Conservation (phyloP, 108 stramenopile genomes). For the Pinguiococcus pyrenoidosus region DNA sequence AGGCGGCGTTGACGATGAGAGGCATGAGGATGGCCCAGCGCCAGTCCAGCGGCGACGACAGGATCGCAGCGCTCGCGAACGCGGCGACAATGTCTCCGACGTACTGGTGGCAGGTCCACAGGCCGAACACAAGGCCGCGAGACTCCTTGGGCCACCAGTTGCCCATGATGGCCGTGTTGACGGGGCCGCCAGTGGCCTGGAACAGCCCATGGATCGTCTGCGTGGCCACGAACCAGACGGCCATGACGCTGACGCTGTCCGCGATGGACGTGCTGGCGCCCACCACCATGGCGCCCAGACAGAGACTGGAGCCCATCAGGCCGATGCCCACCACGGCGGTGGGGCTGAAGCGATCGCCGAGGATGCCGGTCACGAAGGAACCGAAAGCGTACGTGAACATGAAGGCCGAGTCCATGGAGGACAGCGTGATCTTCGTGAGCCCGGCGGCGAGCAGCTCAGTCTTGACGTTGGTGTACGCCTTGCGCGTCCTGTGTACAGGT, state of each 20-base stretch:
- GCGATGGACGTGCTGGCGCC: conserved; percentile 46
- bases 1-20: conserved; percentile 58
- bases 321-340: conserved; percentile 75
- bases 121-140: conserved; percentile 84
- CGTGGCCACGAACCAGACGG: conserved; percentile 52
- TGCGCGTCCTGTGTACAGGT: no score
- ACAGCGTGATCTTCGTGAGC: conserved; percentile 53
- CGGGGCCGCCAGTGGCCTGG: conserved; percentile 59
- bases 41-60: conserved; percentile 52
- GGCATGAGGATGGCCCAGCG: conserved; percentile 78
- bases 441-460: conserved; percentile 63
- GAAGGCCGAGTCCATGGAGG: conserved; percentile 82
- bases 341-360: conserved; percentile 82
- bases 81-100: conserved; percentile 77
- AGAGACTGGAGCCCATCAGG: conserved; percentile 69
- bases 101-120: conserved; percentile 96
- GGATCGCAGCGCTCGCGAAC: conserved; percentile 62
- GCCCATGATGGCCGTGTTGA: conserved; percentile 83
- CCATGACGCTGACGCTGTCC: conserved; percentile 60
- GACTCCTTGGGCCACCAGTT: conserved; percentile 82
- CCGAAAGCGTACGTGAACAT: conserved; percentile 87
- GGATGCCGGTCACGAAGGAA: conserved; percentile 76
- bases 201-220: conserved; percentile 65
- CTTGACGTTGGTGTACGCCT: conserved; percentile 91
- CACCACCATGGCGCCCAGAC: conserved; percentile 64